Evolutionary conservation across 2,329 filamentous ascomycete species (phyloP).

Genomic region (Claviceps arundinis): DNA sequence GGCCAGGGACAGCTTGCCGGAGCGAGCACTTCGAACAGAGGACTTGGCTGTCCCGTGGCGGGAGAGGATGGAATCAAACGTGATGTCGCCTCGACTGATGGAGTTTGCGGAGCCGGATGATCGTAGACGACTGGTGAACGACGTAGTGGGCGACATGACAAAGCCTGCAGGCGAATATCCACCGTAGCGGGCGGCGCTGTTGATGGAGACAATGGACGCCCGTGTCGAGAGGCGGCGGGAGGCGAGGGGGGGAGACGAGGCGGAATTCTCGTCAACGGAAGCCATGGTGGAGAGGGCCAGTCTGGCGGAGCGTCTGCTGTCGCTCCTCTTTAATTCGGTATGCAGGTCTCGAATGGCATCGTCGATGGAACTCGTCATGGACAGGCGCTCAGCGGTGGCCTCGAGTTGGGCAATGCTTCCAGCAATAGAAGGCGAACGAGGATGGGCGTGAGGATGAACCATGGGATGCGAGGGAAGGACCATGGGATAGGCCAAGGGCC

Average conservation of each 20-base stretch:
- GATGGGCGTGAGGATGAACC: too few species aligned
- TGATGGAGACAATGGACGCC: constrained; percentile 56
- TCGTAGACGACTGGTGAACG: constrained; percentile 39
- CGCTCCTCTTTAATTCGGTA: constrained; percentile 55
- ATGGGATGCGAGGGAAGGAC: constrained; percentile 15
- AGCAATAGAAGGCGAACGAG: constrained; percentile 30
- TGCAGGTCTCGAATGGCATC: constrained; percentile 65
- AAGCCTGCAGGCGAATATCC: constrained; percentile 58
- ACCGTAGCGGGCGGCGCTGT: constrained; percentile 51
- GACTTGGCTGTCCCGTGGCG: constrained; percentile 42
- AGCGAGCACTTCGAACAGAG: constrained; percentile 37
- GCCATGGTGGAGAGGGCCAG: constrained; percentile 30
- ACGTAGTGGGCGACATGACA: constrained; percentile 53
- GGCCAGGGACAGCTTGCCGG: constrained; percentile 37
- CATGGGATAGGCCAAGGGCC: constrained; percentile 34
- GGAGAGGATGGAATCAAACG: constrained; percentile 24
- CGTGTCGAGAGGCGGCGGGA: constrained; percentile 34
- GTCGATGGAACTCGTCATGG: constrained; percentile 61
- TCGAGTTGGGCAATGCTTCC: constrained; percentile 63
- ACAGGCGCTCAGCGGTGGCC: constrained; percentile 61
- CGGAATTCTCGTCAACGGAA: constrained; percentile 1
- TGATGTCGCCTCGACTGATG: constrained; percentile 26
- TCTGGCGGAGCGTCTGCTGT: constrained; percentile 52
- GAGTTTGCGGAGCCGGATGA: constrained; percentile 42
- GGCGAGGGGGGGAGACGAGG: constrained; percentile 12